These are phyloP conservation scores for Nowakowskiella sp. DNA, from an alignment of 192 early-diverging fungal genomes.

Conservation along the genomic window DNA sequence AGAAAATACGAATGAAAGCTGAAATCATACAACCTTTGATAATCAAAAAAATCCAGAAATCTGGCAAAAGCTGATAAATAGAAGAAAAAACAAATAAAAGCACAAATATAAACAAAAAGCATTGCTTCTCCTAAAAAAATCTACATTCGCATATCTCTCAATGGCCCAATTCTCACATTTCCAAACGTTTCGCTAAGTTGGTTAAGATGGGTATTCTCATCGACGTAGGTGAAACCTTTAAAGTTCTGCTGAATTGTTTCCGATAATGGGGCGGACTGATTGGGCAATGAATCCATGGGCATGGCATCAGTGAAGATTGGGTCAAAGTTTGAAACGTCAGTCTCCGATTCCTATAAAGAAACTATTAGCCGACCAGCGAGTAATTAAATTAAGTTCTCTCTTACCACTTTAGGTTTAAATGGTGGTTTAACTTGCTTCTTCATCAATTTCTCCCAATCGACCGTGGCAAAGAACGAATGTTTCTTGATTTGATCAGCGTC, in stretches of 20 bases:
- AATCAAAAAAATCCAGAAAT: no score
- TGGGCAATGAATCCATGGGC: conserved; percentile 39
- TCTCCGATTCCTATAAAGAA: conserved; percentile 27
- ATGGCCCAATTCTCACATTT: no score
- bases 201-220: not conserved
- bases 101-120: no score
- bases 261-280: conserved; percentile 26
- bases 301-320: conserved; percentile 37
- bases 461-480: conserved; percentile 53
- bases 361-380: not conserved
- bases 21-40: no score
- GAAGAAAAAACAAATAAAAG: no score
- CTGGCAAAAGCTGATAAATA: no score
- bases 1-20: no score
- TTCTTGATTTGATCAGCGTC: conserved; percentile 53
- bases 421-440: conserved; percentile 57
- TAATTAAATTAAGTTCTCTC: conserved; percentile 4
- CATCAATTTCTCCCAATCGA: conserved; percentile 60
- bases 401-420: conserved; percentile 56
- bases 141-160: no score
- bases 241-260: conserved; percentile 43
- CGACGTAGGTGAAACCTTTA: conserved; percentile 34
- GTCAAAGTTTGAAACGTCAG: conserved; percentile 45
- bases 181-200: no score
- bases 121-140: no score